Evolutionary conservation across 2,329 filamentous ascomycete species (phyloP).

Genomic region (Dothideomycetes sp.): DNA sequence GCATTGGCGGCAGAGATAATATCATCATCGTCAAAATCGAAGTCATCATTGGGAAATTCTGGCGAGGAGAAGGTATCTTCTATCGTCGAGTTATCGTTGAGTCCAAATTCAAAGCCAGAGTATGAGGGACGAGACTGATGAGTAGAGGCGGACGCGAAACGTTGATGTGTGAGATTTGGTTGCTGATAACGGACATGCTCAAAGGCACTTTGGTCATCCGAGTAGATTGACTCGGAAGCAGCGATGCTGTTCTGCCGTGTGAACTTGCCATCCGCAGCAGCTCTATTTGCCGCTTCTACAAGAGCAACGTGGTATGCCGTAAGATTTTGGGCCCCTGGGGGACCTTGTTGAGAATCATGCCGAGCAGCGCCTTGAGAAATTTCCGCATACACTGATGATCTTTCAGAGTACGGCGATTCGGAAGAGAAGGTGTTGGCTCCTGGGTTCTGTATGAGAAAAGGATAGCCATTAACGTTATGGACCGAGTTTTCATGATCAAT

Average conservation of each 20-base stretch:
- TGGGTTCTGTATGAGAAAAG: conserved; percentile 9
- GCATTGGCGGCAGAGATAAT: conserved; percentile 95
- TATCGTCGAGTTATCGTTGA: conserved; percentile 23
- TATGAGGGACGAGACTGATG: conserved; percentile 14
- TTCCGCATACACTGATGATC: conserved; percentile 1
- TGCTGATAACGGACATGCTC: background rate
- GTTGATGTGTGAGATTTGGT: background rate
- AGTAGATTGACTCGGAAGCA: conserved; percentile 22
- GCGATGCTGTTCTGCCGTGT: conserved; percentile 46
- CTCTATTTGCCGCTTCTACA: conserved; percentile 69
- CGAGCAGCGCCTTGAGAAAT: background rate
- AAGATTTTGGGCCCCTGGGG: conserved; percentile 39
- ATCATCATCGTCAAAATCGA: conserved; percentile 56
- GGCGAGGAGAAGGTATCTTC: conserved; percentile 10
- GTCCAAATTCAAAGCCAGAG: conserved; percentile 33
- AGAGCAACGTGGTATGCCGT: conserved; percentile 76
- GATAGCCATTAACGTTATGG: conserved; percentile 9
- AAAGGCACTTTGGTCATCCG: conserved; percentile 21
- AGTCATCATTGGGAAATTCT: conserved; percentile 35
- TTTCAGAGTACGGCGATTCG: conserved; percentile 9
- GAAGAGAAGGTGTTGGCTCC: conserved; percentile 3
- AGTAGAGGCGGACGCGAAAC: conserved; percentile 6
- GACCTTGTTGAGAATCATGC: conserved; percentile 28
- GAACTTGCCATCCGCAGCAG: conserved; percentile 68
- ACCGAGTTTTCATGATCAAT: no score